A percentile compares a stretch with the other conserved stretches of the same genome.
Conservation (phyloP, 805 yeast species). For the Starmerella lactis-condensi region DNA sequence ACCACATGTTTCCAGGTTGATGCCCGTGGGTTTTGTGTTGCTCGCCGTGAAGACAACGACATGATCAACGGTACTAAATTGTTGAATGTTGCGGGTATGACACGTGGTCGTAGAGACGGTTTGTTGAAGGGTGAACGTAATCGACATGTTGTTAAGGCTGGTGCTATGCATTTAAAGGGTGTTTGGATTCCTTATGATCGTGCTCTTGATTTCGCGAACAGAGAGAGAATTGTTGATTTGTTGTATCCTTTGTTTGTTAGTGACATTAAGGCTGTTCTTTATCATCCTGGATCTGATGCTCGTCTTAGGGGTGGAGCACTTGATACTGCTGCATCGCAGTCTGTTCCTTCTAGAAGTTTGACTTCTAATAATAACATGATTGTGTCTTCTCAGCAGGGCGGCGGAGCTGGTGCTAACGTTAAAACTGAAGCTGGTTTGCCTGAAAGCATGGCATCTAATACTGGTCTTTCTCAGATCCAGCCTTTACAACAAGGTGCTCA, state of each 20-base stretch:
- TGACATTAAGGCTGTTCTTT: constrained; percentile 37
- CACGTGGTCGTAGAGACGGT: constrained; percentile 75
- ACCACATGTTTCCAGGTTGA: constrained; percentile 74
- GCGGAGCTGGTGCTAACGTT: no score
- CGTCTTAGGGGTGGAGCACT: no score
- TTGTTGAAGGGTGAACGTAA: constrained; percentile 58
- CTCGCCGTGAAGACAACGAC: constrained; percentile 67
- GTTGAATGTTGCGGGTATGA: constrained; percentile 69
- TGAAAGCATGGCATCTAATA: no score
- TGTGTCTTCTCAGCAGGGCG: no score
- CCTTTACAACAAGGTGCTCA: no score
- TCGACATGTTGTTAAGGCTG: constrained; percentile 67
- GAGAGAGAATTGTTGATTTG: constrained; percentile 52
- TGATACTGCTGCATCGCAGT: not conserved
- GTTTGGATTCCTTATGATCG: constrained; percentile 82
- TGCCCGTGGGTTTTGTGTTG: constrained; percentile 62
- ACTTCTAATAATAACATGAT: no score
- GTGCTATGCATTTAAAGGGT: constrained; percentile 75
- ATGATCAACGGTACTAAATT: constrained; percentile 75
- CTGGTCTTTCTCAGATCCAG: no score
- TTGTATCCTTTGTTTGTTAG: constrained; percentile 54
- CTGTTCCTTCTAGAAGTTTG: not conserved
- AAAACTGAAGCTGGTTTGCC: no score
- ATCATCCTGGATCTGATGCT: constrained; percentile 18
- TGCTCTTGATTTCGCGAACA: constrained; percentile 63